These are phyloP conservation scores for Lyophyllum atratum DNA, from an alignment of 768 basidiomycete genomes.

Conservation along the genomic window DNA sequence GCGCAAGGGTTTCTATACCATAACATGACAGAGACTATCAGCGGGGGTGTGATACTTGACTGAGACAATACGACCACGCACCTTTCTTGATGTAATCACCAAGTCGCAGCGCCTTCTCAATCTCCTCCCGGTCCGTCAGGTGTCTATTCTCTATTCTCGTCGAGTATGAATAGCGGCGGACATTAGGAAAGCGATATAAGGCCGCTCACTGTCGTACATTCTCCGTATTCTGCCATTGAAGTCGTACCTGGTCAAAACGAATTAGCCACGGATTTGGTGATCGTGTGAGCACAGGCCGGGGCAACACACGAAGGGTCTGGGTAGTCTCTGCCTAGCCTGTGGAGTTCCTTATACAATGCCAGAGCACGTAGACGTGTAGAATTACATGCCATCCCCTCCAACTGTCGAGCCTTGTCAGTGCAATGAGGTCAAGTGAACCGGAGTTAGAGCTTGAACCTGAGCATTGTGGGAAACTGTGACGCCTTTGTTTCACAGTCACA, in stretches of 20 bases:
- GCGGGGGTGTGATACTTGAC: background rate
- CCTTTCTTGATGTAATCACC: slow-evolving; percentile 89
- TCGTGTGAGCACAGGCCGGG: slow-evolving; percentile 14
- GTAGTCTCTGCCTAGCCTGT: slow-evolving; percentile 79
- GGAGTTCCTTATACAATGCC: slow-evolving; percentile 80
- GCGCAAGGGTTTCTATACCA: slow-evolving; percentile 70
- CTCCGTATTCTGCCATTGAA: slow-evolving; percentile 72
- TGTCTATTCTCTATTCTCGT: slow-evolving; percentile 59
- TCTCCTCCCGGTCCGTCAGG: slow-evolving; percentile 67
- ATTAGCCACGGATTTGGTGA: slow-evolving; percentile 7
- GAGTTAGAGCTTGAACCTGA: background rate
- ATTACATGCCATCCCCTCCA: slow-evolving; percentile 45
- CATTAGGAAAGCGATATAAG: background rate
- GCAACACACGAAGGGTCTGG: slow-evolving; percentile 74
- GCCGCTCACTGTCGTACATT: slow-evolving; percentile 69
- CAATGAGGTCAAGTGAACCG: background rate
- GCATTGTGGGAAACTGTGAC: slow-evolving; percentile 13
- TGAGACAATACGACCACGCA: slow-evolving; percentile 29
- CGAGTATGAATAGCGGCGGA: slow-evolving; percentile 1
- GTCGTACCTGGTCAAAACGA: slow-evolving; percentile 51
- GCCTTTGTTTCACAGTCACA: slow-evolving; percentile 1
- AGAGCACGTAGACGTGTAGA: slow-evolving; percentile 64
- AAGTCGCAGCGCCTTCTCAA: slow-evolving; percentile 72
- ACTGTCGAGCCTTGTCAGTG: background rate
- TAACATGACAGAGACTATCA: background rate